Evolutionary conservation across 2,329 filamentous ascomycete species (phyloP), one percentile per base, ranked within the genome.

Genomic region (Fusarium pseudocircinatum): DNA sequence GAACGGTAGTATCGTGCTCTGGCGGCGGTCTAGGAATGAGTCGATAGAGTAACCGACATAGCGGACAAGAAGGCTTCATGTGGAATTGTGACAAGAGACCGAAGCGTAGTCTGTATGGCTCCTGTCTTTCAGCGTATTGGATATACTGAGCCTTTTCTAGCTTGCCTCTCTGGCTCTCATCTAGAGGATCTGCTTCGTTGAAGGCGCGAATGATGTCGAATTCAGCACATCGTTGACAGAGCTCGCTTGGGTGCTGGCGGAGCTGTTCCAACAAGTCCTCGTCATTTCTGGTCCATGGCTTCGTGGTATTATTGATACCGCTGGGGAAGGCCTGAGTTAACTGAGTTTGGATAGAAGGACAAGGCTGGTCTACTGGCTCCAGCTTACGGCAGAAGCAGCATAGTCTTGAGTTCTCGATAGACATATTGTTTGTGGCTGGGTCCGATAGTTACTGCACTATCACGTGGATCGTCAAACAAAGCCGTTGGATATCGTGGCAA

Each of bases 401-500:
- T 7, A 59, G 32, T 30, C 34, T 59, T 9, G 34, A 50, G 1
- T 24, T 24, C 13, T n/a, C 2, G 8, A 24, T 16, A 22, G 32
- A 39, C 42, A 59, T 37, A 5, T 7, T 50, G 9, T 47, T 9
- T 16, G 20, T 18, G 20, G 22, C 10, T 11, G 14, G n/a, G n/a
- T n/a, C n/a, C n/a, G n/a, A n/a, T n/a, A 32, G 15, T 10, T 49
- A 32, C 28, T 32, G 5, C 22, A 32, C 28, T 32, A 32, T 4
- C 15, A 4, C 4, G 22, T 32, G 22, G 22, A 18, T 1, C 22
- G n/a, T 13, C 5, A 18, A 15, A n/a, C 11, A 32, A 10, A 13
- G 28, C 15, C 2, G 7, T 11, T n/a, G 22, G 2, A 4, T 7
- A 32, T 18, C 13, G 0, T 32, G 2, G 11, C 4, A 30, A 13